Percentiles rank a stretch among this genome's conserved stretches.
Evolutionary conservation across 306 rosid species (phyloP).

Genomic region (Sindora glabra): DNA sequence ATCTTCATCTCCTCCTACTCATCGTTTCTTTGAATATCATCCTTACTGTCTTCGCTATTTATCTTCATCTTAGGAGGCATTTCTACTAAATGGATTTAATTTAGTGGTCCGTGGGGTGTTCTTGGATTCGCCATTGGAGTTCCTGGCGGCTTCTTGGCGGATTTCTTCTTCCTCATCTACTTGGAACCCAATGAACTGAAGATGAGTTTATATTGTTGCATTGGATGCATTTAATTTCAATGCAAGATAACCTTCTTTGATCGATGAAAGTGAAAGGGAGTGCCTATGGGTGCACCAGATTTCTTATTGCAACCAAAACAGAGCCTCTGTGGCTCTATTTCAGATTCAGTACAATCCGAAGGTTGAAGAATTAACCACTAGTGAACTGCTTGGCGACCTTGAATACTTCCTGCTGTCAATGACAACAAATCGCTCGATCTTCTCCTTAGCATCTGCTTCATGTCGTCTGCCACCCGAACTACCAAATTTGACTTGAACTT

Average conservation of each 20-base stretch:
- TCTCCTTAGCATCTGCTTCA: constrained; percentile 92
- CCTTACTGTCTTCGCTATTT: too few relatives aligned
- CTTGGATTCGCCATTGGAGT: constrained; percentile 75
- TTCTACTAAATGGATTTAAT: constrained; percentile 54
- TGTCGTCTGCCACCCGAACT: constrained; percentile 81
- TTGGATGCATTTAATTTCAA: too few relatives aligned
- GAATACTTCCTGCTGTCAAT: constrained; percentile 46
- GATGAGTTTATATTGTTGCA: too few relatives aligned
- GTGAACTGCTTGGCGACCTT: constrained; percentile 60
- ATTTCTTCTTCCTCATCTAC: constrained; percentile 67
- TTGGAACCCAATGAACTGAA: constrained; percentile 48
- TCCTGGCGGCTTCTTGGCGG: constrained; percentile 70
- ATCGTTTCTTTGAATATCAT: too few relatives aligned
- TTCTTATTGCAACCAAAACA: constrained; percentile 36
- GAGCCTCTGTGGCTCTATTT: too few relatives aligned
- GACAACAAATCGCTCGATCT: constrained; percentile 59
- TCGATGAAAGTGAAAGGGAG: not conserved
- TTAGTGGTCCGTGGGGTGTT: constrained; percentile 48
- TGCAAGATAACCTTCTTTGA: not conserved
- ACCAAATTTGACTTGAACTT: constrained; percentile 90
- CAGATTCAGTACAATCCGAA: constrained; percentile 48
- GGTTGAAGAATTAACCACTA: constrained; percentile 65
- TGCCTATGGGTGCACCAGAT: too few relatives aligned
- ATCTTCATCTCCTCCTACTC: too few relatives aligned
- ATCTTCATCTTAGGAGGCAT: too few relatives aligned